Percentiles rank a stretch among this genome's conserved stretches.
Evolutionary conservation across 2,329 filamentous ascomycete species (phyloP).

Genomic region (Sporothrix pallida): DNA sequence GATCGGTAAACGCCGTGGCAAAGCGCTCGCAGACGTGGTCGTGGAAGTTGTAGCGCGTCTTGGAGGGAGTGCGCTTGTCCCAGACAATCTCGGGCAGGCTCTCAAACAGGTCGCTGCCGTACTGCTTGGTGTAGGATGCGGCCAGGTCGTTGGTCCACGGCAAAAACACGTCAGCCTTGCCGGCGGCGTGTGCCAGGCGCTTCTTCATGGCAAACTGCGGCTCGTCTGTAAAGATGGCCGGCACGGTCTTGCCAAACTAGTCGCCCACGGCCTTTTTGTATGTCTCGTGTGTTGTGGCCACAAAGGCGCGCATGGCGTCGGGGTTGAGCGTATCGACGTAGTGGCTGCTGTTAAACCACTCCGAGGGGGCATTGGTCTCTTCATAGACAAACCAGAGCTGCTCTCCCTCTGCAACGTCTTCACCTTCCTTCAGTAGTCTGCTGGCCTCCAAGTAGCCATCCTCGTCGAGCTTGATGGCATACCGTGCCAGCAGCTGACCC

Average conservation of each 20-base stretch:
- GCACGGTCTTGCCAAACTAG: conserved; percentile 7
- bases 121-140: not conserved
- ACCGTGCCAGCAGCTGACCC: conserved; percentile 9
- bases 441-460: not conserved
- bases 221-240: conserved; percentile 17
- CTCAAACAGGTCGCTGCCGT: not conserved
- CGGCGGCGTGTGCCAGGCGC: conserved; percentile 1
- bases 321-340: conserved; percentile 11
- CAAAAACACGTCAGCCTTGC: not conserved
- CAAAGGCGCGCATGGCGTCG: conserved; percentile 4
- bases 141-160: conserved; percentile 12
- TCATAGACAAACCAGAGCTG: conserved; percentile 5
- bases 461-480: conserved; percentile 8
- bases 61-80: not conserved
- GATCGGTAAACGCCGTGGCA: not conserved
- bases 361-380: not conserved
- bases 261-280: conserved; percentile 5
- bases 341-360: conserved; percentile 21
- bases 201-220: conserved; percentile 21
- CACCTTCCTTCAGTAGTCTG: not conserved
- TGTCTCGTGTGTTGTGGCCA: conserved; percentile 7
- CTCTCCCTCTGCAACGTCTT: not conserved
- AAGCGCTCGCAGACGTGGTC: conserved; percentile 22
- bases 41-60: conserved; percentile 17
- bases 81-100: conserved; percentile 8